Evolutionary conservation across 768 basidiomycete species (phyloP), one percentile per base, ranked within the genome.

Genomic region (Mycena vitilis): DNA sequence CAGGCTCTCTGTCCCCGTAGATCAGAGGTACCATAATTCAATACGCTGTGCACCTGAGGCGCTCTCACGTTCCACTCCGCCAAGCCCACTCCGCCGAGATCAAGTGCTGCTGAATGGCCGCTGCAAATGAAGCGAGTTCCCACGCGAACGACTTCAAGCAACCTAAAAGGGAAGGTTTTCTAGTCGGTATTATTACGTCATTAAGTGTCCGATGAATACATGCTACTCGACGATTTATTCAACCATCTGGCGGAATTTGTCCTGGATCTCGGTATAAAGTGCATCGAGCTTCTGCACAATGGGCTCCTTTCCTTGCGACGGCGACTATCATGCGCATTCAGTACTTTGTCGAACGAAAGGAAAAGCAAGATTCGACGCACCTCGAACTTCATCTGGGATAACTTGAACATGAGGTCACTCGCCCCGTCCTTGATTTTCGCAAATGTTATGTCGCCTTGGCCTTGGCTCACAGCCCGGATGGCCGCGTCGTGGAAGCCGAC

Each of bases 331-430:
- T 12, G 7, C 1, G 12, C 3, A 1, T 15, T 55, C 40, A 64
- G 22, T 49, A 42, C 74, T 37, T 38, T 38, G 53, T 1, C 34
- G 23, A 30, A 22, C 37, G 30, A n/a, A 4, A 59, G 16, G 4
- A 5, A 38, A 22, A 40, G 56, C 16, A 52, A 51, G 53, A 56
- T 34, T 30, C 40, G 37, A 72, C 88, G 56, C 74, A 95, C 95
- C 90, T 98, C 95, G 77, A 98, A 98, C 79, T 98, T 99, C 95
- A 97, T 96, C 80, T 99, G 96, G 53, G 95, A 97, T n/a, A 99
- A 89, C 80, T 96, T 95, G 85, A 92, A 99, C 88, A 96, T 93
- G 68, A 98, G 81, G 75, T 99, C 98, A 58, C 87, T 82, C 5
- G 95, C 88, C 16, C 90, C 84, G 71, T 98, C 96, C 77, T 93